A percentile compares a stretch with the other conserved stretches of the same genome.
Evolutionary conservation across 176 grass and related monocot genomes (phyloP).

Genomic region (Pharus latifolius): DNA sequence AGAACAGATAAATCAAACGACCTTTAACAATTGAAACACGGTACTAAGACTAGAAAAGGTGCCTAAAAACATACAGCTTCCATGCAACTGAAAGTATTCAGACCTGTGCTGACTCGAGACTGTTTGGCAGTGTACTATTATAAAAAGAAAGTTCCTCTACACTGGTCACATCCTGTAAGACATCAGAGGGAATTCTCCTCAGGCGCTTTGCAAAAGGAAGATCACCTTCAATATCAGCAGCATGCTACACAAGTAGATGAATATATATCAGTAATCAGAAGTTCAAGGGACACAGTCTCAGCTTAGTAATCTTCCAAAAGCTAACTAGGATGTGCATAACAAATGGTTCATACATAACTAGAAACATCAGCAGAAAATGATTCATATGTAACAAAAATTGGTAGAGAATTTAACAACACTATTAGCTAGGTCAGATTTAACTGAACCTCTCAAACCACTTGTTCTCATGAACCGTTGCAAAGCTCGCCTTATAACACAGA

Average conservation of each 20-base stretch:
- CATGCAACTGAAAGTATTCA: slow-evolving; percentile 8
- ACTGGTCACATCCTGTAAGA: slow-evolving; percentile 75
- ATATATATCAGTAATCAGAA: slow-evolving; percentile 13
- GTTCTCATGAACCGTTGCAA: no score
- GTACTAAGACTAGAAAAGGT: neutral
- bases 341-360: slow-evolving; percentile 1
- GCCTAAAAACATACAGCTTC: neutral
- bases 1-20: neutral
- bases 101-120: slow-evolving; percentile 63
- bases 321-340: neutral
- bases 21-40: neutral
- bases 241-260: slow-evolving; percentile 21
- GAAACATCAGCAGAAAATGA: neutral
- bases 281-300: neutral
- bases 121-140: slow-evolving; percentile 50
- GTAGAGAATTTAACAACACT: neutral
- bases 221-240: slow-evolving; percentile 62
- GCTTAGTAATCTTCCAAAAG: slow-evolving; percentile 6
- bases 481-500: neutral
- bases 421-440: neutral
- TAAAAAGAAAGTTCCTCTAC: slow-evolving; percentile 89
- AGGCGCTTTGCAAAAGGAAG: slow-evolving; percentile 67
- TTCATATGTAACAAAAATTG: neutral
- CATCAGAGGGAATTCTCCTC: slow-evolving; percentile 66
- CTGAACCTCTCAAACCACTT: neutral